Conservation (phyloP, 108 stramenopile species). For the Nannochloropsis gaditana region DNA sequence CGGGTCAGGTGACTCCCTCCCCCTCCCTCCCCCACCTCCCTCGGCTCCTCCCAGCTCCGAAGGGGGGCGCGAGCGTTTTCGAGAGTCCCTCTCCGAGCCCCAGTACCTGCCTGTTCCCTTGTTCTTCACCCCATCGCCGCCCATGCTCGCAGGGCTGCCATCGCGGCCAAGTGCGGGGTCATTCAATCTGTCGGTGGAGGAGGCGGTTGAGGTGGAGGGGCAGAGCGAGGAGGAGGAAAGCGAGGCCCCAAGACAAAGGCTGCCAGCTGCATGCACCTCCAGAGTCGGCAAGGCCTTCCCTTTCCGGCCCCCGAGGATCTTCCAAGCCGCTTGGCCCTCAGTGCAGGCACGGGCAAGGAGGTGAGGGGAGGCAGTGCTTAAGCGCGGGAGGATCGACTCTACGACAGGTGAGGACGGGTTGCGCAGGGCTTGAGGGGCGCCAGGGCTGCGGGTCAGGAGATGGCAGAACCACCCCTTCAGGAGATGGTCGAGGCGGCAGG, state of each 20-base stretch:
- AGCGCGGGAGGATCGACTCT: too few species aligned
- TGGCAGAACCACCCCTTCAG: background rate
- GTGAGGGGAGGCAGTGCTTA: too few species aligned
- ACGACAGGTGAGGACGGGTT: too few species aligned
- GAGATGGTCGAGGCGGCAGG: background rate
- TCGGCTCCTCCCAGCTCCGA: background rate
- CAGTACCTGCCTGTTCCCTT: background rate
- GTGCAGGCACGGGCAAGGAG: too few species aligned
- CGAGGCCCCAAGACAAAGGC: background rate
- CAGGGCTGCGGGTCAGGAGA: background rate
- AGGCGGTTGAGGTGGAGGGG: background rate
- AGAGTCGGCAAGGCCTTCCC: too few species aligned
- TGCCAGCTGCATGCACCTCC: too few species aligned
- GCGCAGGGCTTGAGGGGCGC: too few species aligned
- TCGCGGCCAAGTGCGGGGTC: too few species aligned
- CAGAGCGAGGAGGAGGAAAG: background rate
- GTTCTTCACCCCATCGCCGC: background rate
- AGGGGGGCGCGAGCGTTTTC: background rate
- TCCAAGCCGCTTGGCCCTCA: too few species aligned
- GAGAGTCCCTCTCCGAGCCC: background rate
- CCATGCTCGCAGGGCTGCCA: too few species aligned
- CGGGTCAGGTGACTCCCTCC: background rate
- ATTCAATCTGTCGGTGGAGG: background rate
- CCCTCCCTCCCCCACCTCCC: background rate
- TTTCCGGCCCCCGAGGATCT: too few species aligned